Base-by-base conservation (phyloP, 306 rosid genomes). In the Mimosa bimucronata region DNA sequence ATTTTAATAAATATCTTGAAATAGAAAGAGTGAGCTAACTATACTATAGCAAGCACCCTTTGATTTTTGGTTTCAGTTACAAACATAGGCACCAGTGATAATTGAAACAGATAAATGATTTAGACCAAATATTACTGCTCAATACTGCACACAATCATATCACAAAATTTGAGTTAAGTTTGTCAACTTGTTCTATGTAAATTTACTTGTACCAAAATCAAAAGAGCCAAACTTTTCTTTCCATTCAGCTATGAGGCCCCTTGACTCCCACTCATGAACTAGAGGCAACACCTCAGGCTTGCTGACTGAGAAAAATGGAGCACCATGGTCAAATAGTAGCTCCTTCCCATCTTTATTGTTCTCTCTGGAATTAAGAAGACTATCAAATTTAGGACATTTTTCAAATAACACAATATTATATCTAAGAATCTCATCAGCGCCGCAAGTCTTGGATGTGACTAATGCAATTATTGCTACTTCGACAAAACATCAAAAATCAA, bases 281-380 rank as follows among this genome's bases (percentile, higher is more conserved):
- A 94, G 79, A 65, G 73, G 34, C 50, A 74, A 68, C 44, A 85
- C 90, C 53, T 91, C 95, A 14, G 87, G 60, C 79, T 83, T 85
- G 87, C 82, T 88, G 79, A 87, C 94, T 7, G 85, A 85, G 85
- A 94, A 94, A 88, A 81, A 84, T 15, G 98, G 97, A 83, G 96
- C 92, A 31, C 98, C 97, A 23, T 95, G 97, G 83, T 95, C 97
- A 76, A 95, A 95, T 26, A 84, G 77, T 70, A 95, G 84, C 90
- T 92, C 95, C 82, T 72, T 89, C 80, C 97, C 98, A 79, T 92
- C 97, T 79, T 89, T 97, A 64, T 83, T 80, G 81, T 73, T 92
- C 92, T 88, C 98, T 85, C 87, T 68, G 71, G 64, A 85, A 77
- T 83, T 14, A 73, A 79, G 15, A 76, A 70, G 58, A 71, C 1